Evolutionary conservation across 1,139 yeast genomes (phyloP), one percentile per base, ranked within the genome.

Genomic region (Kodamaea sp.): DNA sequence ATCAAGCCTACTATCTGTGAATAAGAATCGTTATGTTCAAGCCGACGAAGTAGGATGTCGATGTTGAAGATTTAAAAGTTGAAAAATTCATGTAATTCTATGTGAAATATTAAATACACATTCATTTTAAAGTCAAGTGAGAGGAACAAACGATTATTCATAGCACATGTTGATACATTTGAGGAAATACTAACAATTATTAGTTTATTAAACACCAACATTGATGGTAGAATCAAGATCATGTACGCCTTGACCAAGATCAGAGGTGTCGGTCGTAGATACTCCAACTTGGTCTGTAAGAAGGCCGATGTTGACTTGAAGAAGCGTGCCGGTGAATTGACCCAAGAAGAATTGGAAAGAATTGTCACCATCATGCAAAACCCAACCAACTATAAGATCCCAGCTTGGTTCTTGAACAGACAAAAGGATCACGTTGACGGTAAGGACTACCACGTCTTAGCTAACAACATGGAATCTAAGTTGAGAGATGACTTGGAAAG

Each of bases 221-320:
- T 94, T 73, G 99, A 94, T 78, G 99, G 99, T 85, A 89, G 95
- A 88, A 90, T 90, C 83, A 94, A 94, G 86, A 84, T 94, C 77
- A 94, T 92, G 94, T 94, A 89, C 87, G 99, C 99, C 75, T 82
- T 94, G 80, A 90, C 98, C 84, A 87, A 90, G 79, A 94, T 94
- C 70, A 87, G 96, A 82, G 99, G 99, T 88, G 97, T 94, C 70
- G 98, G 98, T 79, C 95, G 97, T 79, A 95, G 99, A 81, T 94
- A 92, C 87, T 82, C 98, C 77, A 94, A 92, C 92, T 82, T 94
- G 80, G 96, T 92, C 70, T 94, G 97, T 83, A 94, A 94, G 87
- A 94, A 90, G 84, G 99, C 99, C 66, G 99, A 92, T 81, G 95
- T 92, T 70, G 95, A 88, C 72, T 84, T 92, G 75, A 69, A 78